Base-by-base conservation (phyloP, 2,329 filamentous ascomycete species). In the Leptodontidium sp. region DNA sequence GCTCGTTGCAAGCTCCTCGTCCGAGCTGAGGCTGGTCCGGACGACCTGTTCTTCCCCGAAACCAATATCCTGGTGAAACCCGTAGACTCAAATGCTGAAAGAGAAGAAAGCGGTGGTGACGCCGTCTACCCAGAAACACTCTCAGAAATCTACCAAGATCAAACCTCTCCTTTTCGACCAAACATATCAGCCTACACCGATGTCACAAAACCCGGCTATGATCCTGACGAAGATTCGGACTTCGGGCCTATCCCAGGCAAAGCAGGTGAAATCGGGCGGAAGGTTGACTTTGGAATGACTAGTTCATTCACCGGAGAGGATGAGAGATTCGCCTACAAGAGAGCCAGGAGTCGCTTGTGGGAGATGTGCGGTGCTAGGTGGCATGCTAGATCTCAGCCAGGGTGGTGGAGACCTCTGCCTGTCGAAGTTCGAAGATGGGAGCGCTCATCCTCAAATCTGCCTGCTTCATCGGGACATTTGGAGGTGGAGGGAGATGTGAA, bases 261-360 rank as follows among this genome's bases (percentile, higher is more conserved):
- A 73, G 71, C 77, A 50, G 78, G 71, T 45, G 78, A 79, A 64
- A 79, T 86, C n/a, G 78, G 81, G 52, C 74, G 78, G 14, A 68
- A 69, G 49, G 75, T 79, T 1, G 86, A 95, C 76, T 96, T 95
- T 76, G 86, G 84, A 61, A 88, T 90, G 71, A 86, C 90, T 0
- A 82, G 84, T 12, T 88, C 87, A 0, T 91, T 95, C 75, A 94
- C 91, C 0, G 93, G 93, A 14, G 91, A 94, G 77, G 93, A 95
- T 78, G 92, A 95, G 78, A 84, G 88, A 14, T 96, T 96, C 77
- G 92, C 92, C 0, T 94, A 93, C 74, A 93, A 93, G 79, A 85
- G 93, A 29, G 93, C 92, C 1, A 84, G 88, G 53, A 93, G 90
- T 72, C 83, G 93, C n/a, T 81, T 96, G 2, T 96, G 92, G 92